Conservation (phyloP, 2,329 filamentous ascomycete species). For the Thelonectria rubi region DNA sequence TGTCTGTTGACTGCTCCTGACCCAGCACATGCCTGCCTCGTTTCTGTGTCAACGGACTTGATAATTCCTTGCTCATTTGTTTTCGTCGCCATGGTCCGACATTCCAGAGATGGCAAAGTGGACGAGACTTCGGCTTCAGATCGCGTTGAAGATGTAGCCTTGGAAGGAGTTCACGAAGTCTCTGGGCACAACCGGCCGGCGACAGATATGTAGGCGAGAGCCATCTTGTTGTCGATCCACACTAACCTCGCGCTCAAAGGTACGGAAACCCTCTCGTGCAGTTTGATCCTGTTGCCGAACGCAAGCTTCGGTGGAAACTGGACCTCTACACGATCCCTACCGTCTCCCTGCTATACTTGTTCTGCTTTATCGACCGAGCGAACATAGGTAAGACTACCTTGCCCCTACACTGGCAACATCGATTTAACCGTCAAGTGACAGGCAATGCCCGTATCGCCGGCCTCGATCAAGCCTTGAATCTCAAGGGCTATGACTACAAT, state of each 20-base stretch:
- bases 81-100: no score
- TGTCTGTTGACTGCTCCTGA: no score
- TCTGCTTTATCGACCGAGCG: constrained; percentile 78
- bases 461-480: constrained; percentile 62
- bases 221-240: no score
- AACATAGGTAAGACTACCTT: constrained; percentile 68
- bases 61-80: no score
- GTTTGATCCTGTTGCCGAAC: constrained; percentile 56
- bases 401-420: not conserved
- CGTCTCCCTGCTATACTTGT: constrained; percentile 72
- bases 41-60: no score
- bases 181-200: no score
- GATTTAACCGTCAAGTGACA: not conserved
- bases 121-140: no score
- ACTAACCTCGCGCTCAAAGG: constrained; percentile 18
- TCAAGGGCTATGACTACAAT: constrained; percentile 71
- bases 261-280: constrained; percentile 39
- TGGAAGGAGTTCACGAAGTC: no score
- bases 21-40: no score
- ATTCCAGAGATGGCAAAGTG: no score
- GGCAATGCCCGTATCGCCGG: constrained; percentile 65
- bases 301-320: constrained; percentile 68
- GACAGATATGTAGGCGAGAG: no score
- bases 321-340: constrained; percentile 73
- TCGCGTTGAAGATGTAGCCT: no score